These are phyloP conservation scores for Spirogloea muscicola DNA, from an alignment of 139 green algal species.

Conservation along the genomic window DNA sequence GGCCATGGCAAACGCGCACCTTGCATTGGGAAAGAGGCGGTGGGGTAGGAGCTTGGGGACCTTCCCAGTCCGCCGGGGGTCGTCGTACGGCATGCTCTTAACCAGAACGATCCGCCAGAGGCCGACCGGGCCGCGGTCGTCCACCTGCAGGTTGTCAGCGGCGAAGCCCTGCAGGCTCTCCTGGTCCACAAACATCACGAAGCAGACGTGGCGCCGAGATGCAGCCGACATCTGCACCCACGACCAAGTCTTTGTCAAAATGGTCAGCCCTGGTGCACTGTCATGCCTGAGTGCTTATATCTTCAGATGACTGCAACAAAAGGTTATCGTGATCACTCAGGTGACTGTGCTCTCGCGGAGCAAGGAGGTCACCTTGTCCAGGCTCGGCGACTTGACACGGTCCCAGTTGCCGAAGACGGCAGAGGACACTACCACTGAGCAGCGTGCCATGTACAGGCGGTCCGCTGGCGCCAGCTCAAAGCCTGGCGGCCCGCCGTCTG, in stretches of 20 bases:
- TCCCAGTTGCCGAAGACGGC: slow-evolving; percentile 40
- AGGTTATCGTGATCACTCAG: not conserved
- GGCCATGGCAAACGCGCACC: slow-evolving; percentile 5
- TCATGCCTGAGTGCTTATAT: not conserved
- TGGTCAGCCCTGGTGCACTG: not conserved
- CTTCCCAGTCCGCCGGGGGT: slow-evolving; percentile 36
- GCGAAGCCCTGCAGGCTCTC: not conserved
- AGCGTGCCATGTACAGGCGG: slow-evolving; percentile 21
- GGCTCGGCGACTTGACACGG: not conserved
- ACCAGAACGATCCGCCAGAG: slow-evolving; percentile 40
- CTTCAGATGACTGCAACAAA: not conserved
- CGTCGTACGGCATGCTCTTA: slow-evolving; percentile 14
- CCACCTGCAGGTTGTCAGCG: slow-evolving; percentile 2
- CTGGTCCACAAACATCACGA: slow-evolving; percentile 12
- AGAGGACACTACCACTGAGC: slow-evolving; percentile 17
- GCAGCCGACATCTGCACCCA: not conserved
- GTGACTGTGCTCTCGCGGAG: not conserved
- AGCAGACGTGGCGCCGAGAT: slow-evolving; percentile 8
- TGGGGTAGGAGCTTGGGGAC: slow-evolving; percentile 39
- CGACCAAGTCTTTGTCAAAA: not conserved
- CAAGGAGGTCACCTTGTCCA: slow-evolving; percentile 1
- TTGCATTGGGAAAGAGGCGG: slow-evolving; percentile 34
- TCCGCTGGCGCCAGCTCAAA: slow-evolving; percentile 28
- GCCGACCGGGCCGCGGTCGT: slow-evolving; percentile 15
- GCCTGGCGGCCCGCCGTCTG: not conserved